A percentile compares a stretch with the other conserved stretches of the same genome.
Conservation (phyloP, 345 rosid genomes). For the Microcos paniculata region DNA sequence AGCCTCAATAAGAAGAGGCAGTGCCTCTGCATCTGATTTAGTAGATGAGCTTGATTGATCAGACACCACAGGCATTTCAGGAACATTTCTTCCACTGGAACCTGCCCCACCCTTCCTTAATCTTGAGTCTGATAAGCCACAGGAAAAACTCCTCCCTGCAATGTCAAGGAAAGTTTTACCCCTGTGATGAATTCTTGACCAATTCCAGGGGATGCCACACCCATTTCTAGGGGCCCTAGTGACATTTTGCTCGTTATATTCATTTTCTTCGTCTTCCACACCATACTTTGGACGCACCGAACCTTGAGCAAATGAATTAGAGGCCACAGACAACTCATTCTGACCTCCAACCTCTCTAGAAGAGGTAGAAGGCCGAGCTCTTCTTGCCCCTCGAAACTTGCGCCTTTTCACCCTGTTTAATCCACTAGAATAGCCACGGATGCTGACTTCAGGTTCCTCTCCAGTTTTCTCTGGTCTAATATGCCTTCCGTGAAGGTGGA, state of each 20-base stretch:
- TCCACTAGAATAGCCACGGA: conserved; percentile 41
- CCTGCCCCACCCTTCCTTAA: conserved; percentile 51
- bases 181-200: conserved; percentile 93
- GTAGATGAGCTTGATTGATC: conserved; percentile 58
- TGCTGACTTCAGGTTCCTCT: conserved; percentile 35
- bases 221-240: conserved; percentile 71
- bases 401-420: conserved; percentile 53
- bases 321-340: conserved; percentile 80
- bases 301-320: conserved; percentile 61
- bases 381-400: conserved; percentile 61
- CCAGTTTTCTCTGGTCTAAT: conserved; percentile 30
- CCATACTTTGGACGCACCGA: conserved; percentile 32
- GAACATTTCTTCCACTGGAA: conserved; percentile 51
- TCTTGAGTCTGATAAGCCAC: conserved; percentile 79
- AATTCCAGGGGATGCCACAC: conserved; percentile 95
- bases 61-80: conserved; percentile 59
- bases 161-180: conserved; percentile 79
- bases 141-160: conserved; percentile 95
- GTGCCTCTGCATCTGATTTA: conserved; percentile 52
- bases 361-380: conserved; percentile 39
- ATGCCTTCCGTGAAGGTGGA: conserved; percentile 37
- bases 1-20: conserved; percentile 71
- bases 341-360: conserved; percentile 53
- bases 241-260: conserved; percentile 49
- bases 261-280: conserved; percentile 50